These are phyloP conservation scores for Xylaria sp. DNA, from an alignment of 2,329 filamentous ascomycete genomes.

Conservation along the genomic window DNA sequence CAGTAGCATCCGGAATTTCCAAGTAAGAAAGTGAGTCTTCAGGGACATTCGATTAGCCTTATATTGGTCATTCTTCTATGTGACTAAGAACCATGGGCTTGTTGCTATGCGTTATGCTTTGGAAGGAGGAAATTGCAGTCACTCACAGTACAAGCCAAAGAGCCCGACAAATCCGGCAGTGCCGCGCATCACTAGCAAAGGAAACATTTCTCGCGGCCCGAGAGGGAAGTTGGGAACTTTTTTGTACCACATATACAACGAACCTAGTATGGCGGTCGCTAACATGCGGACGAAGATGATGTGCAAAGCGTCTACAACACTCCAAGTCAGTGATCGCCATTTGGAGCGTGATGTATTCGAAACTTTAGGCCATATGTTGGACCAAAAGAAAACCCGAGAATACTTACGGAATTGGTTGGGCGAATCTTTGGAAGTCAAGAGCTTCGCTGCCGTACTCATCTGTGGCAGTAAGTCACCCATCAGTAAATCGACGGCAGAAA, in stretches of 20 bases:
- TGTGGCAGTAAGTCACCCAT: slow-evolving; percentile 37
- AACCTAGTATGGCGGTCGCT: slow-evolving; percentile 51
- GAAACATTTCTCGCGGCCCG: slow-evolving; percentile 69
- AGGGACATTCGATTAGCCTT: background rate
- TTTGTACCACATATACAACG: slow-evolving; percentile 54
- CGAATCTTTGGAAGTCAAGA: slow-evolving; percentile 47
- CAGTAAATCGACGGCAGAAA: slow-evolving; percentile 12
- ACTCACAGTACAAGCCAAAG: slow-evolving; percentile 63
- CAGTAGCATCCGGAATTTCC: slow-evolving; percentile 79
- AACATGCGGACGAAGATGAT: slow-evolving; percentile 57
- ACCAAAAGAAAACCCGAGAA: background rate
- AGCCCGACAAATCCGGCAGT: slow-evolving; percentile 72
- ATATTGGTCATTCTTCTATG: background rate
- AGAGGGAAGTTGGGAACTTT: slow-evolving; percentile 70
- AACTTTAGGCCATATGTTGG: too few species aligned
- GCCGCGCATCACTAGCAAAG: slow-evolving; percentile 71
- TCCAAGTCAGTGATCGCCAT: too few species aligned
- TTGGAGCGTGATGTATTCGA: too few species aligned
- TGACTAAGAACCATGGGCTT: background rate
- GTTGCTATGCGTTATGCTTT: background rate
- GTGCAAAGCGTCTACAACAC: slow-evolving; percentile 47
- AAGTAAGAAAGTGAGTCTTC: slow-evolving; percentile 69
- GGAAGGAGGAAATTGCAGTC: background rate
- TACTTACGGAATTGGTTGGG: slow-evolving; percentile 47
- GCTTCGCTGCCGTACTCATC: slow-evolving; percentile 55